Conservation (phyloP, 2,329 filamentous ascomycete species). For the Aspergillus quadricinctus region DNA sequence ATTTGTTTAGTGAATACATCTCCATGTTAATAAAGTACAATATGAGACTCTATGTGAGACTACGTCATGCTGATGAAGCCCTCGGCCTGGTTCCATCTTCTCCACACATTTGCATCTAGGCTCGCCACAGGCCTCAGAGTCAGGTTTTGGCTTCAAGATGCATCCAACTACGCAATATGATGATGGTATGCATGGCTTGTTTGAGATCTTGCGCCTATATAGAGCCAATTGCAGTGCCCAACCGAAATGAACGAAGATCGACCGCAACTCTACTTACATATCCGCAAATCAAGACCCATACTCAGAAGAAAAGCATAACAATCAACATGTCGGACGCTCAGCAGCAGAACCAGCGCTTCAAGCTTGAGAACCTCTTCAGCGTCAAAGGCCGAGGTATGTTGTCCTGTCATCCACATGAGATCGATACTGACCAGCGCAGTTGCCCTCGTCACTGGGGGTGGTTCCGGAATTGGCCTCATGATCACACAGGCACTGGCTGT, state of each 20-base stretch:
- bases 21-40: neutral
- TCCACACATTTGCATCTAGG: neutral
- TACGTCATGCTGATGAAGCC: neutral
- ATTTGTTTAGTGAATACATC: neutral
- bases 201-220: neutral
- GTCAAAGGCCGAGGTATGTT: conserved; percentile 45
- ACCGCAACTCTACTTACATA: too few species aligned
- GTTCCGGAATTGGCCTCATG: conserved; percentile 63
- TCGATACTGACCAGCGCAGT: conserved; percentile 30
- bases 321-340: conserved; percentile 14
- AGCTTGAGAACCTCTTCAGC: conserved; percentile 50
- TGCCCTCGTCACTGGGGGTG: conserved; percentile 58
- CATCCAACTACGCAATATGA: neutral
- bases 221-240: neutral
- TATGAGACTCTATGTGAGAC: neutral
- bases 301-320: neutral
- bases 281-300: neutral
- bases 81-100: neutral
- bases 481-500: conserved; percentile 54
- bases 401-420: neutral
- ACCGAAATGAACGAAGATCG: neutral
- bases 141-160: neutral
- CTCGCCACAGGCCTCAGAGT: neutral
- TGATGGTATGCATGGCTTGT: neutral
- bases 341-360: conserved; percentile 43